Conservation (phyloP, 176 grass and related monocot genomes). For the Oropetium thomaeum region DNA sequence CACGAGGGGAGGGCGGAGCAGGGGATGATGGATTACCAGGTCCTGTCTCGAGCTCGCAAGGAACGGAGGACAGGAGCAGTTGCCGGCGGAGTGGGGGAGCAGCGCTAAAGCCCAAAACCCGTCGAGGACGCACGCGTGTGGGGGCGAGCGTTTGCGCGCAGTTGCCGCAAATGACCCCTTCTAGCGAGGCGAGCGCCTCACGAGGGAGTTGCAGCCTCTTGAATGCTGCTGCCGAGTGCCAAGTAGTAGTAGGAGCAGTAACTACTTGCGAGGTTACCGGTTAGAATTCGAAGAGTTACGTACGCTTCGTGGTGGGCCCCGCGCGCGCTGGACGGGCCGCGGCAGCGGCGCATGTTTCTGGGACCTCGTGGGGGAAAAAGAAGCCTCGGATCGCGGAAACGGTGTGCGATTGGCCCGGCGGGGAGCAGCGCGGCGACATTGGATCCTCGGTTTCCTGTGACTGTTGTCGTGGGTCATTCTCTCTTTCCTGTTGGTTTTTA, state of each 20-base stretch:
- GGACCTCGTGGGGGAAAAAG: neutral
- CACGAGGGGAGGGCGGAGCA: neutral
- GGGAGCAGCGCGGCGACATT: neutral
- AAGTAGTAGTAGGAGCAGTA: too few relatives aligned
- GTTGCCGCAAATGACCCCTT: neutral
- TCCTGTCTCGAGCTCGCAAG: neutral
- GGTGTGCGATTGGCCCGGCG: neutral
- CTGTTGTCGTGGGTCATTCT: neutral
- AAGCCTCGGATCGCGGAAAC: neutral
- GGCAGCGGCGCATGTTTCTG: neutral
- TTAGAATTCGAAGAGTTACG: neutral
- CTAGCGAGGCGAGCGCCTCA: too few relatives aligned
- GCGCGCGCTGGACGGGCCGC: neutral
- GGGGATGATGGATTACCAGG: neutral
- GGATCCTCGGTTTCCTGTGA: neutral
- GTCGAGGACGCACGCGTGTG: neutral
- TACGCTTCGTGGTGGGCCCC: neutral
- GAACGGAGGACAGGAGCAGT: neutral
- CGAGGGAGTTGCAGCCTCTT: neutral
- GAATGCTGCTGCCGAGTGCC: neutral
- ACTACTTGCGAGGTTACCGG: neutral
- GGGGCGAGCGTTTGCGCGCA: neutral
- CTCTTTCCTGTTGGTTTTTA: too few relatives aligned
- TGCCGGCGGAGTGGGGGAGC: neutral
- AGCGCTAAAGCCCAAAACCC: slow-evolving; percentile 10